A percentile compares a stretch with the other conserved stretches of the same genome.
Conservation (phyloP, 2,329 filamentous ascomycete genomes). For the Scedosporium apiospermum region DNA sequence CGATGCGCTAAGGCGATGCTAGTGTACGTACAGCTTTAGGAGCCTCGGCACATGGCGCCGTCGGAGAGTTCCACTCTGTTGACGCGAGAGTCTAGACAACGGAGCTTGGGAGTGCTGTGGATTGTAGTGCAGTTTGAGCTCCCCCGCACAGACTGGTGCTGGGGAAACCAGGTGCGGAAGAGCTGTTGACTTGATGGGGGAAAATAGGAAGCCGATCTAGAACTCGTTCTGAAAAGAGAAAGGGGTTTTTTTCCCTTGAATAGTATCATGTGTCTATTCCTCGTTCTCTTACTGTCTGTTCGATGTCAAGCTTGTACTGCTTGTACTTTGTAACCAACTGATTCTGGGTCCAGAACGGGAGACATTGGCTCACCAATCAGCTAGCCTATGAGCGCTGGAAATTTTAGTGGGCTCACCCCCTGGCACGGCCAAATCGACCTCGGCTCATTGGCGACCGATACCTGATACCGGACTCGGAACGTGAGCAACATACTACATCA, state of each 20-base stretch:
- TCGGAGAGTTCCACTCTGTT: not conserved
- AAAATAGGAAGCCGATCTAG: too few relatives aligned
- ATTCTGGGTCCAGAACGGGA: not conserved
- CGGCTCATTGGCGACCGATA: conserved; percentile 8
- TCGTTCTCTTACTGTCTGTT: too few relatives aligned
- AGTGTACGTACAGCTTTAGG: not conserved
- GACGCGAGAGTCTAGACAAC: not conserved
- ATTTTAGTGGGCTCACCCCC: conserved; percentile 5
- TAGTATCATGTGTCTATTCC: too few relatives aligned
- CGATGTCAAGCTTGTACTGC: too few relatives aligned
- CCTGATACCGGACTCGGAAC: conserved; percentile 2
- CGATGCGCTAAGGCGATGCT: not conserved
- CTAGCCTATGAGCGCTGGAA: not conserved
- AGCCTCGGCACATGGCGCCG: not conserved
- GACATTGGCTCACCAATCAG: conserved; percentile 2
- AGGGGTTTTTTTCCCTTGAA: too few relatives aligned
- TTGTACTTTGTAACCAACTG: not conserved
- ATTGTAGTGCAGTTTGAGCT: not conserved
- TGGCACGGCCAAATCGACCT: conserved; percentile 8
- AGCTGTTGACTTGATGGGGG: too few relatives aligned
- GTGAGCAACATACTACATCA: conserved; percentile 3
- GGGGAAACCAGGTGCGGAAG: too few relatives aligned
- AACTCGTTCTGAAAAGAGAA: too few relatives aligned
- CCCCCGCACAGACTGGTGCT: not conserved
- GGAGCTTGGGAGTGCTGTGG: not conserved